Base-by-base conservation (phyloP, 2,329 filamentous ascomycete genomes). In the Penicillium occitanis region DNA sequence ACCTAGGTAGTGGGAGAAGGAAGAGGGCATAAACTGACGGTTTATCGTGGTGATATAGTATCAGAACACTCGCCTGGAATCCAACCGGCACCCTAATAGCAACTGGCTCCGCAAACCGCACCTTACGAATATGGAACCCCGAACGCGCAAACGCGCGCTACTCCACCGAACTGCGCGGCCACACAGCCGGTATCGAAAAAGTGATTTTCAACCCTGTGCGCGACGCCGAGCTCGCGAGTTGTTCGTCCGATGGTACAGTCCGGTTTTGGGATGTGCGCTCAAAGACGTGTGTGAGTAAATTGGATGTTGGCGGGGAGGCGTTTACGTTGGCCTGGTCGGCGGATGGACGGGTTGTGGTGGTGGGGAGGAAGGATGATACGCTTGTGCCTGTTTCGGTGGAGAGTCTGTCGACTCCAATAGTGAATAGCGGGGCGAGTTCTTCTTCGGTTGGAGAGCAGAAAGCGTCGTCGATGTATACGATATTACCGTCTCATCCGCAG, bases 81-180 rank as follows among this genome's bases (percentile, higher is more conserved):
- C 91, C 93, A 0, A 83, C 91, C 0, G 93, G 94, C 40, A 90
- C 87, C 8, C 83, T 95, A 67, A 88, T 98, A 68, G 94, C 94
- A 0, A 96, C 93, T 0, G 93, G 92, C 2, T 91, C 92, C 2
- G 92, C 94, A 8, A 91, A 98, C 79, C 93, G 94, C 63, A 89
- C 89, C 0, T 83, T 99, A 53, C 90, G 93, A n/a, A 88, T 99
- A 70, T 99, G 95, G 94, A 96, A 99, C 69, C 82, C 82, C 0
- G 81, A 84, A 66, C 78, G 81, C 63, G 78, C 82, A 19, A 74
- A 77, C 67, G 76, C 78, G 30, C 78, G 78, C 71, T 80, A 82
- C 69, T 82, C 81, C 35, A 83, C 80, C 5, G 82, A 84, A 63
- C 71, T 84, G 57, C 79, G 80, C 66, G 82, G 81, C 6, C 82